Evolutionary conservation across 208 protist species (phyloP).

Genomic region (Crithidia thermophila): DNA sequence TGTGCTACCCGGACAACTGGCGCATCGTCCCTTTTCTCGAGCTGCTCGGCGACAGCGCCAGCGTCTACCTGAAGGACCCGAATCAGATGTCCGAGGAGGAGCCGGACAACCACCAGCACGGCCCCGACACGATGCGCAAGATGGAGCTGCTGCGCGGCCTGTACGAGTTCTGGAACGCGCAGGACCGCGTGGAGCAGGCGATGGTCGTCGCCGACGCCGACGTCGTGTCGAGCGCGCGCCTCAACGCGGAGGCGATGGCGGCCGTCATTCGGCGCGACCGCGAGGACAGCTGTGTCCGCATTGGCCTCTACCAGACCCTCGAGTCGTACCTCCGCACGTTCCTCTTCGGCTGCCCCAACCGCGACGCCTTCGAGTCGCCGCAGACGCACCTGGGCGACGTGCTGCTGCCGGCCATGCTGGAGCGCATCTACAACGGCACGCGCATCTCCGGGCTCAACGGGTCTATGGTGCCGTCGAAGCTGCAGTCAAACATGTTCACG

Average conservation of each 20-base stretch:
- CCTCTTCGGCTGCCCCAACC: constrained; percentile 33
- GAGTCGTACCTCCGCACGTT: constrained; percentile 76
- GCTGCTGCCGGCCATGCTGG: constrained; percentile 57
- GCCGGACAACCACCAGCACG: constrained; percentile 67
- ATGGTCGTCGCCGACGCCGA: constrained; percentile 47
- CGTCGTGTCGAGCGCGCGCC: constrained; percentile 9
- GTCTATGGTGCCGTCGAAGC: constrained; percentile 55
- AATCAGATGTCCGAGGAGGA: constrained; percentile 41
- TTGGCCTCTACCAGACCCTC: constrained; percentile 62
- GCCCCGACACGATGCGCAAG: constrained; percentile 79
- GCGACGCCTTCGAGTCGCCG: constrained; percentile 27
- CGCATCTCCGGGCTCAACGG: constrained; percentile 53
- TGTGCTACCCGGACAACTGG: constrained; percentile 27
- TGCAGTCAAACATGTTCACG: constrained; percentile 57
- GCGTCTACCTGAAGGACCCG: constrained; percentile 38
- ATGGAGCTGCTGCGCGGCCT: constrained; percentile 77
- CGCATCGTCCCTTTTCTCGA: constrained; percentile 29
- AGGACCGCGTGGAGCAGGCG: constrained; percentile 65
- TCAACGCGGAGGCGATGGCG: constrained; percentile 53
- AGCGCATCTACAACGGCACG: constrained; percentile 84
- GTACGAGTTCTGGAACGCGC: constrained; percentile 85
- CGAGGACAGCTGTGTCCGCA: constrained; percentile 75
- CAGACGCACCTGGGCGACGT: constrained; percentile 46
- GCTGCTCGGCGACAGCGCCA: constrained; percentile 37
- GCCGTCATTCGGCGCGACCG: constrained; percentile 32